These are phyloP conservation scores for Xylaria sp. DNA, from an alignment of 2,329 filamentous ascomycete genomes.

Conservation along the genomic window DNA sequence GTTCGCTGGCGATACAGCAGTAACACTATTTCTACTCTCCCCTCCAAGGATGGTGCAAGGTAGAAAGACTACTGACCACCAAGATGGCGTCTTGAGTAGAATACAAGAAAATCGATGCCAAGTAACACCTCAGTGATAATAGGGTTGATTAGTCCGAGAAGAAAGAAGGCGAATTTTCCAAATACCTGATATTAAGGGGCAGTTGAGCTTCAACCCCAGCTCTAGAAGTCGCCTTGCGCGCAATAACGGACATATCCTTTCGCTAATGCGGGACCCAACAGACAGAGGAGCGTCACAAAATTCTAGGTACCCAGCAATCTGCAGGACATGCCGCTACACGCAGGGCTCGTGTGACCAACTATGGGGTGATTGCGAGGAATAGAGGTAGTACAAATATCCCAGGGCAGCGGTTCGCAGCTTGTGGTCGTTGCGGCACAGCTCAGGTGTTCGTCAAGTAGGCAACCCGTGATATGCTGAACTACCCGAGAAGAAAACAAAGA, in stretches of 20 bases:
- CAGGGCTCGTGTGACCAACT: not conserved
- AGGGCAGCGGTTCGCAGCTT: not conserved
- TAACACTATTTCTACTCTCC: not conserved
- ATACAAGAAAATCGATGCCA: not conserved
- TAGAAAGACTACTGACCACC: not conserved
- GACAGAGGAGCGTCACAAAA: not conserved
- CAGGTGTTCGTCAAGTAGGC: not conserved
- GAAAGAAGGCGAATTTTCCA: not conserved
- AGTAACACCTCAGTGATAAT: not conserved
- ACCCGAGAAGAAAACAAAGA: not conserved
- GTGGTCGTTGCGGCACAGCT: not conserved
- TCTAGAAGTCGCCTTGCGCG: not conserved
- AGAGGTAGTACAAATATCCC: not conserved
- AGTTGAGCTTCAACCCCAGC: not conserved
- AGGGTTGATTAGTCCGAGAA: not conserved
- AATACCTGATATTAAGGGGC: not conserved
- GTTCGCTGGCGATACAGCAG: too few relatives aligned
- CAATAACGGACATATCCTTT: not conserved
- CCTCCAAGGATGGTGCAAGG: not conserved
- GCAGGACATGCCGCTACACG: slow-evolving; percentile 46
- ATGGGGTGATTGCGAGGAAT: not conserved
- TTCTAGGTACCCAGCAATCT: not conserved
- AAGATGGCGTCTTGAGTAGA: not conserved
- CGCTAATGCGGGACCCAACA: not conserved
- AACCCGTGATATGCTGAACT: not conserved